These are phyloP conservation scores for Penicillium bialowiezense DNA, from an alignment of 495 filamentous ascomycete species.

Conservation along the genomic window DNA sequence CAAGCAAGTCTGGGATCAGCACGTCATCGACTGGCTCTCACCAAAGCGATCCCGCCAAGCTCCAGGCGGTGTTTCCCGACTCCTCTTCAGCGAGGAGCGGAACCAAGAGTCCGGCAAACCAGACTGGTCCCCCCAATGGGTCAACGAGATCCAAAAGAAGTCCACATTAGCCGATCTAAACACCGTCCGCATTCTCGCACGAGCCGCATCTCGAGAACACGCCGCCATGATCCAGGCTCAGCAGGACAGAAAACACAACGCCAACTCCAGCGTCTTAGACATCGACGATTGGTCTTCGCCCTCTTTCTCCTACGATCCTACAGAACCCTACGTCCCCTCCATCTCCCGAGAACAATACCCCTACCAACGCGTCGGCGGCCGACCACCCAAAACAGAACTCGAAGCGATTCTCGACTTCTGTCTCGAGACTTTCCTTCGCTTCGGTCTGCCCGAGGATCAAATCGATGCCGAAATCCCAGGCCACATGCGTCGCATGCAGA, in stretches of 20 bases:
- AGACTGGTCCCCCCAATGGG: conserved; percentile 28
- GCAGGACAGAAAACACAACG: not conserved
- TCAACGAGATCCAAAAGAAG: conserved; percentile 23
- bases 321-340: conserved; percentile 2
- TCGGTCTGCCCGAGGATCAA: conserved; percentile 27
- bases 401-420: conserved; percentile 36
- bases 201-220: conserved; percentile 34
- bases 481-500: conserved; percentile 23
- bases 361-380: conserved; percentile 1
- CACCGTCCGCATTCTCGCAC: conserved; percentile 42
- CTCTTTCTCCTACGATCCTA: conserved; percentile 6
- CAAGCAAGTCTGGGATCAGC: conserved; percentile 37
- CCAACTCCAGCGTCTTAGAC: not conserved
- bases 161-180: conserved; percentile 34
- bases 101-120: conserved; percentile 23
- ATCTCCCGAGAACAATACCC: conserved; percentile 1
- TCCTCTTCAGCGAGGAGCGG: conserved; percentile 24
- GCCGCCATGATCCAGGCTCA: not conserved
- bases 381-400: conserved; percentile 10
- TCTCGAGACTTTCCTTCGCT: conserved; percentile 29
- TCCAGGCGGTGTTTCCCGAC: conserved; percentile 29
- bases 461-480: conserved; percentile 38
- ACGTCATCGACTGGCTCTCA: conserved; percentile 35
- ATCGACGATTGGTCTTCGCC: not conserved
- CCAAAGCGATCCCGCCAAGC: conserved; percentile 21